Conservation (phyloP, 495 filamentous ascomycete species). For the Extremus antarcticus region DNA sequence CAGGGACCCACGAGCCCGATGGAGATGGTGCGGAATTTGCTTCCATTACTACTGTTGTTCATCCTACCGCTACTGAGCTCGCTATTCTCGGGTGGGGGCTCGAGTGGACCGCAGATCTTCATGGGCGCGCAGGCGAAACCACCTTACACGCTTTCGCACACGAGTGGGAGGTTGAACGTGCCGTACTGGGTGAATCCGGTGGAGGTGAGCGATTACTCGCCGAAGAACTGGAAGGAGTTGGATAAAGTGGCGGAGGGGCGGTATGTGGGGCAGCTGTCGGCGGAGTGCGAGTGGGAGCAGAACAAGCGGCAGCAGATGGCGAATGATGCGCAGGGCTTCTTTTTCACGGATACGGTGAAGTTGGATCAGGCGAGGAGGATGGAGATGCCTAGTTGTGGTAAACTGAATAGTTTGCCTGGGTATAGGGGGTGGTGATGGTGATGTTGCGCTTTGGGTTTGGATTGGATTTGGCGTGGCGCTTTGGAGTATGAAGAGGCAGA, state of each 20-base stretch:
- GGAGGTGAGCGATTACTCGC: slow-evolving; percentile 59
- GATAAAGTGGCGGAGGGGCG: slow-evolving; percentile 66
- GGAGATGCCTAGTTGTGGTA: slow-evolving; percentile 48
- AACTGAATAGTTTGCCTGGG: slow-evolving; percentile 36
- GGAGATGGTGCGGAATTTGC: slow-evolving; percentile 44
- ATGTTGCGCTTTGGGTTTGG: not conserved
- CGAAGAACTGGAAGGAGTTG: slow-evolving; percentile 55
- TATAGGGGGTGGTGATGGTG: slow-evolving; percentile 2
- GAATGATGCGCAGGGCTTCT: slow-evolving; percentile 81
- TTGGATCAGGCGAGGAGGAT: slow-evolving; percentile 54
- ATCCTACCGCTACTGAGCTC: slow-evolving; percentile 75
- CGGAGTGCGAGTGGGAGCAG: slow-evolving; percentile 62
- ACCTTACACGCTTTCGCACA: slow-evolving; percentile 62
- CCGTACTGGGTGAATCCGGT: slow-evolving; percentile 75
- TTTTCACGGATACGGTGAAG: slow-evolving; percentile 67
- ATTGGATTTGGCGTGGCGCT: too few species aligned
- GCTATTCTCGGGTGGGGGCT: slow-evolving; percentile 52
- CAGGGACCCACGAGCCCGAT: slow-evolving; percentile 8
- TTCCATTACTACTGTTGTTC: slow-evolving; percentile 83
- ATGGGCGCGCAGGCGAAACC: slow-evolving; percentile 51
- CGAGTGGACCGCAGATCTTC: slow-evolving; percentile 53
- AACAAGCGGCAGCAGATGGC: slow-evolving; percentile 50
- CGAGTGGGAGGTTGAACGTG: slow-evolving; percentile 56
- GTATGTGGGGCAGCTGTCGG: slow-evolving; percentile 52
- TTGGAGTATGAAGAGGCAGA: too few species aligned